These are phyloP conservation scores for Myrmaecium sp. DNA, from an alignment of 2,329 filamentous ascomycete species.

Conservation along the genomic window DNA sequence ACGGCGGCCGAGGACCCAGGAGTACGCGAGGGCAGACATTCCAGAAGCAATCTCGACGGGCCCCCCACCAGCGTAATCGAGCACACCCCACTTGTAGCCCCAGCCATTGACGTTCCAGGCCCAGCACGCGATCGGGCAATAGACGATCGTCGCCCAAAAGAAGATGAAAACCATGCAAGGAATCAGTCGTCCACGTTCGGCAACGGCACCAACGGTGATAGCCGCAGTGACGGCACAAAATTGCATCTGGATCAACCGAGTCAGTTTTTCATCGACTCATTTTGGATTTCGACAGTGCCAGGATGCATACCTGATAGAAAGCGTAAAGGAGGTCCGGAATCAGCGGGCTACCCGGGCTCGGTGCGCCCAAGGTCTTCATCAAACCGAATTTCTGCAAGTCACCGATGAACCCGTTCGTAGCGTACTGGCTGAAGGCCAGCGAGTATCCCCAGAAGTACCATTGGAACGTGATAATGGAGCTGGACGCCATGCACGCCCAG, in stretches of 20 bases:
- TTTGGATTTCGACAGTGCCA: slow-evolving; percentile 2
- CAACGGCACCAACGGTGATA: slow-evolving; percentile 80
- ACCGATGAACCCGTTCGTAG: slow-evolving; percentile 81
- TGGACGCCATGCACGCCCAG: slow-evolving; percentile 91
- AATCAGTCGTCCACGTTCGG: slow-evolving; percentile 81
- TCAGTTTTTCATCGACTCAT: slow-evolving; percentile 4
- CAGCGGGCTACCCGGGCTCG: slow-evolving; percentile 77
- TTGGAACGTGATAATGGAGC: slow-evolving; percentile 84
- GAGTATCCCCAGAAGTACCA: slow-evolving; percentile 99
- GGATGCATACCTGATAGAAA: slow-evolving; percentile 61
- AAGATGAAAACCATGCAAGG: slow-evolving; percentile 93
- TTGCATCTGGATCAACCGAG: slow-evolving; percentile 65
- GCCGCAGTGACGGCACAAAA: slow-evolving; percentile 88
- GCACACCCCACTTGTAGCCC: slow-evolving; percentile 76
- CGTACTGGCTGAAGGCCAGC: slow-evolving; percentile 69
- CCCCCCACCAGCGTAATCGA: slow-evolving; percentile 92
- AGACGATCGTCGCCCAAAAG: slow-evolving; percentile 92
- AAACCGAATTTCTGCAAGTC: slow-evolving; percentile 80
- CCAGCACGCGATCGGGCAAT: slow-evolving; percentile 95
- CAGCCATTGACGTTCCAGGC: slow-evolving; percentile 91
- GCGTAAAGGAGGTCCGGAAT: slow-evolving; percentile 82
- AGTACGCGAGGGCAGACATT: slow-evolving; percentile 85
- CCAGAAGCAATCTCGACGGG: slow-evolving; percentile 96
- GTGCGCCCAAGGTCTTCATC: slow-evolving; percentile 62
- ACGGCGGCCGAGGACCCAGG: slow-evolving; percentile 82